Evolutionary conservation across 1,139 yeast species (phyloP).

Genomic region (Taphrina sp.): DNA sequence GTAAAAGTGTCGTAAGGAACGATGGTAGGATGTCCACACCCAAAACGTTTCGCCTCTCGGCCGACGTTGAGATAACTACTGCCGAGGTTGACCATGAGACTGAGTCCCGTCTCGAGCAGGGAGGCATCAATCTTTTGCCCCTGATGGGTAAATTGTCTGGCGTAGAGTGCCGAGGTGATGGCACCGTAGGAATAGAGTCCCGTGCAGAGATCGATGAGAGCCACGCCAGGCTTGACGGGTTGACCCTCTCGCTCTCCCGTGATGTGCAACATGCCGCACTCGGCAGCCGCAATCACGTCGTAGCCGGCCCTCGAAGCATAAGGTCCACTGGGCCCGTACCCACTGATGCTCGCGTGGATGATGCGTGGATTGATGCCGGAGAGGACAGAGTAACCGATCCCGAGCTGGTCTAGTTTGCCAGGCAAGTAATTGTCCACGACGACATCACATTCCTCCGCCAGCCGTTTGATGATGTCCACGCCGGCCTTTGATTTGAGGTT

Average conservation of each 20-base stretch:
- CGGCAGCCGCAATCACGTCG: slow-evolving; percentile 52
- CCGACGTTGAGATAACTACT: slow-evolving; percentile 40
- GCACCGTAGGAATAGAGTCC: slow-evolving; percentile 48
- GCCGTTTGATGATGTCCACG: slow-evolving; percentile 42
- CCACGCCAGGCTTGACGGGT: slow-evolving; percentile 51
- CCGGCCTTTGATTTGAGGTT: slow-evolving; percentile 46
- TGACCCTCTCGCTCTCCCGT: slow-evolving; percentile 48
- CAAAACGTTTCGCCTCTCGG: slow-evolving; percentile 44
- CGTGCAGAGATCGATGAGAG: slow-evolving; percentile 49
- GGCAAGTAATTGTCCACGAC: slow-evolving; percentile 49
- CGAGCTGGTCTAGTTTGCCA: slow-evolving; percentile 46
- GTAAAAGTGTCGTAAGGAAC: slow-evolving; percentile 50
- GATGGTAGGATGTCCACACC: slow-evolving; percentile 49
- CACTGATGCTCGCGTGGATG: slow-evolving; percentile 48
- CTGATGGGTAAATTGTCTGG: slow-evolving; percentile 43
- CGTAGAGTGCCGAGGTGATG: slow-evolving; percentile 46
- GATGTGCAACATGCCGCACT: slow-evolving; percentile 50
- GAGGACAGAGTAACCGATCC: slow-evolving; percentile 44
- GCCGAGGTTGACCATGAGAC: slow-evolving; percentile 25
- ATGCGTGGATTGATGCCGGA: slow-evolving; percentile 39
- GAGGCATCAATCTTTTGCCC: slow-evolving; percentile 48
- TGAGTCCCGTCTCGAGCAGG: slow-evolving; percentile 45
- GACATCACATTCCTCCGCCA: slow-evolving; percentile 46
- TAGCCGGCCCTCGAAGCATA: slow-evolving; percentile 47
- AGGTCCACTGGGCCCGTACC: slow-evolving; percentile 47